These are phyloP conservation scores for Amoeboaphelidium occidentale DNA, from an alignment of 371 early-diverging fungal genomes.

Conservation along the genomic window DNA sequence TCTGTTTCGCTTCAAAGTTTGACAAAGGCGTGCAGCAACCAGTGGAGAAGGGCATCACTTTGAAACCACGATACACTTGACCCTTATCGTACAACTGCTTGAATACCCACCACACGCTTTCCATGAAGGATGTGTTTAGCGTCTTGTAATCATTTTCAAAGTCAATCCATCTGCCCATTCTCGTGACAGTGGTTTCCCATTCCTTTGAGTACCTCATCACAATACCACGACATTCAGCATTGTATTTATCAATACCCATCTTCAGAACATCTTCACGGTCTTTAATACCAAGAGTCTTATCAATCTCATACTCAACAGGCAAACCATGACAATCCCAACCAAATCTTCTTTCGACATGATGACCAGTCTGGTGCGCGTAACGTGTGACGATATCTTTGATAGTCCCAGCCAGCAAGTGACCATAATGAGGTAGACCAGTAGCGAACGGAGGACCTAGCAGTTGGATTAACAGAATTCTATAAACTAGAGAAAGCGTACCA, in stretches of 20 bases:
- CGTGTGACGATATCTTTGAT: constrained; percentile 99
- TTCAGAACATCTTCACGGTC: constrained; percentile 72
- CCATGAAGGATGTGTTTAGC: constrained; percentile 87
- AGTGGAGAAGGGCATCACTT: constrained; percentile 95
- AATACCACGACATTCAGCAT: constrained; percentile 92
- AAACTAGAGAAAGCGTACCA: constrained; percentile 85
- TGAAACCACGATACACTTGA: constrained; percentile 90
- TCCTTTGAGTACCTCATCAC: constrained; percentile 94
- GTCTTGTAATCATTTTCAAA: constrained; percentile 99
- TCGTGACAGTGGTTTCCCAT: constrained; percentile 91
- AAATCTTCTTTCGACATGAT: constrained; percentile 93
- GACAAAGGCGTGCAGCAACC: constrained; percentile 90
- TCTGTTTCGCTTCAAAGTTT: constrained; percentile 98
- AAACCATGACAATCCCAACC: constrained; percentile 99
- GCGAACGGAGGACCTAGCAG: constrained; percentile 99
- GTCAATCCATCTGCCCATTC: constrained; percentile 99
- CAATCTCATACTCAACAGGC: constrained; percentile 99
- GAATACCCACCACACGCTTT: constrained; percentile 99
- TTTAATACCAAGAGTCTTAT: constrained; percentile 86
- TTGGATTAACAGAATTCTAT: background rate
- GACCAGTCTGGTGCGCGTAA: constrained; percentile 91
- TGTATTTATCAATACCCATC: constrained; percentile 98
- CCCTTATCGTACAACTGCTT: constrained; percentile 88
- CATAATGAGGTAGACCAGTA: constrained; percentile 99
- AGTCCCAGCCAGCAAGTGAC: constrained; percentile 98